Percentiles rank a stretch among this genome's conserved stretches.
phyloP scores from a whole-genome alignment of 805 yeast species.

The Scheffersomyces spartinae region DNA sequence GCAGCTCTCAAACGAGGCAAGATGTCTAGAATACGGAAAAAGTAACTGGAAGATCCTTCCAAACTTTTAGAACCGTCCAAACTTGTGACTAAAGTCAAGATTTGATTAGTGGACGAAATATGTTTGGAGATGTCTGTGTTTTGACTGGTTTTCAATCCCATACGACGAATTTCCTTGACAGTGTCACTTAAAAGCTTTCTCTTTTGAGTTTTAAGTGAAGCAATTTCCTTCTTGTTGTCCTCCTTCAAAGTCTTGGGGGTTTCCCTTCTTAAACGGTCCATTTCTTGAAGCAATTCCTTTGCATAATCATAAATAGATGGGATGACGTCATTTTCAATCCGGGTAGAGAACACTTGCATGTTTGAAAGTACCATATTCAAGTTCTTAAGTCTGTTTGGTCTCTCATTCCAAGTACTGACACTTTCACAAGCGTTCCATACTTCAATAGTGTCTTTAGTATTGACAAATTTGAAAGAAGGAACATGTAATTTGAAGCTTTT shows the following conservation, averaged over 20 bases:
- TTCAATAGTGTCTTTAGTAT: slow-evolving; percentile 1
- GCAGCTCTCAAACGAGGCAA: slow-evolving; percentile 69
- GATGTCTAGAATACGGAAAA: slow-evolving; percentile 63
- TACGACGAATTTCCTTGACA: slow-evolving; percentile 56
- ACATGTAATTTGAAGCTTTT: background rate
- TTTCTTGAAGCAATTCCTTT: slow-evolving; percentile 38
- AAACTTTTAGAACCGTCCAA: slow-evolving; percentile 26
- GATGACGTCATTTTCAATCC: slow-evolving; percentile 18
- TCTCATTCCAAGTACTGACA: slow-evolving; percentile 38
- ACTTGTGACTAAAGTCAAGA: slow-evolving; percentile 44
- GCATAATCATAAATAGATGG: slow-evolving; percentile 49
- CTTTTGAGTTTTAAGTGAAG: slow-evolving; percentile 74
- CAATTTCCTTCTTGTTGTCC: slow-evolving; percentile 59
- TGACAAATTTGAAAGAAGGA: background rate
- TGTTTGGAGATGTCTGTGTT: slow-evolving; percentile 53
- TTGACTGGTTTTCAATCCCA: slow-evolving; percentile 63
- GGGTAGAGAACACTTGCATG: slow-evolving; percentile 27
- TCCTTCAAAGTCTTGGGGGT: slow-evolving; percentile 67
- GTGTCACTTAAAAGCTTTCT: slow-evolving; percentile 66
- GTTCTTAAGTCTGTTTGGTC: slow-evolving; percentile 49
- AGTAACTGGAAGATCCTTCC: slow-evolving; percentile 37
- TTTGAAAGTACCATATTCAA: slow-evolving; percentile 38
- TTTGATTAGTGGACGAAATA: slow-evolving; percentile 50
- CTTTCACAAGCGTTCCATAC: too few species aligned
- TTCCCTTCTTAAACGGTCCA: slow-evolving; percentile 54